Base-by-base conservation (phyloP, 192 early-diverging fungal genomes). In the Backusella circina region DNA sequence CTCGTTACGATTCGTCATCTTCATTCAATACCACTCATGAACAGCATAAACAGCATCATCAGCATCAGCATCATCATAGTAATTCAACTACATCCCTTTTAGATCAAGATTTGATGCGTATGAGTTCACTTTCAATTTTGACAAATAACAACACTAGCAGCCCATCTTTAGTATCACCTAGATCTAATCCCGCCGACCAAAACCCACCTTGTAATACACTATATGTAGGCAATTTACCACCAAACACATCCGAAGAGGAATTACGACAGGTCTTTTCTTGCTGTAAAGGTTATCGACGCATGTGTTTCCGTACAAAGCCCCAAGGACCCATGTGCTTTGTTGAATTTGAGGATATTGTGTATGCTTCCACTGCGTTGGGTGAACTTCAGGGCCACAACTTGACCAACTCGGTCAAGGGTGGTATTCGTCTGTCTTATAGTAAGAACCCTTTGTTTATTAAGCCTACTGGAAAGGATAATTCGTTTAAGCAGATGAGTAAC, bases 291-390 rank as follows among this genome's bases (percentile, higher is more conserved):
- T 99, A 93, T 90, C 92, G 93, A 75, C 90, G 97, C 41, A 85
- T 99, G 86, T 94, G 90, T 68, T 99, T 94, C 89, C 88, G 92
- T 47, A 87, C 87, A 47, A 93, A 97, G 76, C 89, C 93, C 28
- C 95, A 95, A 78, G 97, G 97, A 0, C 97, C 97, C 28, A 99
- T 99, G 95, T 97, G 96, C 83, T 99, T 99, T 93, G 96, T 99
- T 65, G 97, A 99, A 89, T 99, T 99, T 92, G 97, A 97, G 74
- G 93, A 92, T 85, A 92, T 99, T 39, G 86, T 89, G 38, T 96
- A 87, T 84, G 97, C 97, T 28, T 95, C 96, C 26, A 92, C 93
- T 69, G 96, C 96, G 6, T 87, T 99, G 80, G 87, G 84, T 73
- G 93, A 97, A 65, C 88, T 96, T 13, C 93, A 95, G 70, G 97